These are phyloP conservation scores for Malus asiatica DNA, from an alignment of 306 rosid species.

Conservation along the genomic window DNA sequence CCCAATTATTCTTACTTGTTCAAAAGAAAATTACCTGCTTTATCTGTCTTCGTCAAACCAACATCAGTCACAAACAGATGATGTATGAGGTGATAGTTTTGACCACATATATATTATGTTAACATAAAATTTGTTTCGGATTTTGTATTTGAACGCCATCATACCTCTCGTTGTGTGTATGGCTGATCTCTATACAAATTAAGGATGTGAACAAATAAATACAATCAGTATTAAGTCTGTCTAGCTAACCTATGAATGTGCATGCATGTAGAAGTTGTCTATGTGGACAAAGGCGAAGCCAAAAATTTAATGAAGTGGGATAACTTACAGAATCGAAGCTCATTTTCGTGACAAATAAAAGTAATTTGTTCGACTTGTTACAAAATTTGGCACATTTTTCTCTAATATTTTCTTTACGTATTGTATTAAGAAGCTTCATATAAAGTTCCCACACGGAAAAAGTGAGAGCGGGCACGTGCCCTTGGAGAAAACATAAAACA, in stretches of 20 bases:
- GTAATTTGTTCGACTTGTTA: background rate
- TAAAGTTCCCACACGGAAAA: too few species aligned
- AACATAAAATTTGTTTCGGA: constrained; percentile 3
- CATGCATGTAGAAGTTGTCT: background rate
- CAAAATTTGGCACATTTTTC: background rate
- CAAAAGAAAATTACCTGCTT: constrained; percentile 20
- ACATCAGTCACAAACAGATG: constrained; percentile 25
- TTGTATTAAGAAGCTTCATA: too few species aligned
- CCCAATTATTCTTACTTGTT: constrained; percentile 50
- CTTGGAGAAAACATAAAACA: too few species aligned
- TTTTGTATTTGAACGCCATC: constrained; percentile 8
- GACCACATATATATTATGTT: background rate
- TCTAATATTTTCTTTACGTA: too few species aligned
- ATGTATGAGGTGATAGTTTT: constrained; percentile 16
- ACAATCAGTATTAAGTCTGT: background rate
- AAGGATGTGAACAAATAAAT: background rate
- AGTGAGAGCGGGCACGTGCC: too few species aligned
- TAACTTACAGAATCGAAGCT: background rate
- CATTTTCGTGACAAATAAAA: background rate
- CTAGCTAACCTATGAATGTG: background rate
- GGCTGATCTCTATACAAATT: too few species aligned
- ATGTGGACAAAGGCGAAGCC: background rate
- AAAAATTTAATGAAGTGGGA: background rate
- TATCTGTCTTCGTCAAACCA: constrained; percentile 13
- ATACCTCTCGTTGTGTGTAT: background rate